Evolutionary conservation across 2,329 filamentous ascomycete genomes (phyloP).

Genomic region (Neonectria coccinea): DNA sequence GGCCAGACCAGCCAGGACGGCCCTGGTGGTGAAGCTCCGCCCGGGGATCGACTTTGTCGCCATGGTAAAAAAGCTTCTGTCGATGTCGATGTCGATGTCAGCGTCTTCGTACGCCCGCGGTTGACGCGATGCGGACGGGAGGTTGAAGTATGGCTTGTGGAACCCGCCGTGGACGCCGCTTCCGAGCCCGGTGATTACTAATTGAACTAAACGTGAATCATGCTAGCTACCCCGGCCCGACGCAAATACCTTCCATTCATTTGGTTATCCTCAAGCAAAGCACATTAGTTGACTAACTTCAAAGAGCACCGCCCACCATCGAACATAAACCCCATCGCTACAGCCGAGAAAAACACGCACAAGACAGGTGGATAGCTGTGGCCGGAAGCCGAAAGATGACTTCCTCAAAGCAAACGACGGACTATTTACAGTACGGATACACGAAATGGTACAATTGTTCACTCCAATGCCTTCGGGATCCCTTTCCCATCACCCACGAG

Average conservation of each 20-base stretch:
- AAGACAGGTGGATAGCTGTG: neutral
- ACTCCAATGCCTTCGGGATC: neutral
- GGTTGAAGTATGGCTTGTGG: neutral
- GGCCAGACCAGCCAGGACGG: conserved; percentile 80
- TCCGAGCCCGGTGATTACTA: neutral
- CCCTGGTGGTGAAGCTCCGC: conserved; percentile 86
- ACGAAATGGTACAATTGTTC: conserved; percentile 18
- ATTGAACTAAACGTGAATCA: neutral
- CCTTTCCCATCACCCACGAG: neutral
- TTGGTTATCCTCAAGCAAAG: neutral
- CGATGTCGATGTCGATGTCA: neutral
- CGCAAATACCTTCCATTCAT: neutral
- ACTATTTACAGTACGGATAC: conserved; percentile 10
- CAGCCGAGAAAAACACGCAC: neutral
- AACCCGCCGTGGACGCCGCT: neutral
- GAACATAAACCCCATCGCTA: neutral
- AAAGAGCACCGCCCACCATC: neutral
- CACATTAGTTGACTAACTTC: neutral
- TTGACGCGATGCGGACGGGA: conserved; percentile 8
- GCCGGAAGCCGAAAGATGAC: neutral
- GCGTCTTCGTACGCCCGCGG: neutral
- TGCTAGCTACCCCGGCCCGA: neutral
- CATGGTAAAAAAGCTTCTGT: conserved; percentile 30
- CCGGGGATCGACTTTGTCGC: conserved; percentile 51
- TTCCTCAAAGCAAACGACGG: neutral